Conservation (phyloP, 345 rosid genomes). For the Noccaea caerulescens region DNA sequence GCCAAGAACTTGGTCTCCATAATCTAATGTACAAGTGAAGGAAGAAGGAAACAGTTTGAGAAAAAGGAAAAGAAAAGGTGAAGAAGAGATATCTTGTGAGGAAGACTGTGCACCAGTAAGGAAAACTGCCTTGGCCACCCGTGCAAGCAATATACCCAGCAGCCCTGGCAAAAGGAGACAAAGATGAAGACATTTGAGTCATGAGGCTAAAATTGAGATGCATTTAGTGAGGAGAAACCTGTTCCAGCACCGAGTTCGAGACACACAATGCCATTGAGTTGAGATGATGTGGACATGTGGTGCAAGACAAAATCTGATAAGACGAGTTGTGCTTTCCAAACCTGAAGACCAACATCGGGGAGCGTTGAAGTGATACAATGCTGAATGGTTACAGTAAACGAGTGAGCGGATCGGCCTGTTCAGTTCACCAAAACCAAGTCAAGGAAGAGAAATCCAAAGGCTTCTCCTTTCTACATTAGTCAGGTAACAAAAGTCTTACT, state of each 20-base stretch:
- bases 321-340: slow-evolving; percentile 85
- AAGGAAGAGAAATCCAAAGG: background rate
- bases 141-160: slow-evolving; percentile 74
- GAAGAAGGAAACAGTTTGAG: slow-evolving; percentile 1
- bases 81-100: background rate
- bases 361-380: slow-evolving; percentile 81
- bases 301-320: slow-evolving; percentile 81
- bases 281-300: slow-evolving; percentile 65
- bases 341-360: slow-evolving; percentile 80
- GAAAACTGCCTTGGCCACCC: slow-evolving; percentile 66
- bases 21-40: slow-evolving; percentile 47
- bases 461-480: background rate
- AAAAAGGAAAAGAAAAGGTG: background rate
- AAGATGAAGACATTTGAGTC: background rate
- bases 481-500: slow-evolving; percentile 37
- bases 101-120: slow-evolving; percentile 58
- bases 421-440: background rate
- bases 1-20: slow-evolving; percentile 64
- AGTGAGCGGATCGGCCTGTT: slow-evolving; percentile 45
- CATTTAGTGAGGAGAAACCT: slow-evolving; percentile 45
- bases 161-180: slow-evolving; percentile 55
- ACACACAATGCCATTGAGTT: slow-evolving; percentile 54
- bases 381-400: slow-evolving; percentile 59
- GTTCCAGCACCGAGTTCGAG: slow-evolving; percentile 94
- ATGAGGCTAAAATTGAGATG: background rate